A percentile compares a stretch with the other conserved stretches of the same genome.
These are phyloP conservation scores for Neurospora sp. DNA, from an alignment of 495 filamentous ascomycete species.

Conservation along the genomic window DNA sequence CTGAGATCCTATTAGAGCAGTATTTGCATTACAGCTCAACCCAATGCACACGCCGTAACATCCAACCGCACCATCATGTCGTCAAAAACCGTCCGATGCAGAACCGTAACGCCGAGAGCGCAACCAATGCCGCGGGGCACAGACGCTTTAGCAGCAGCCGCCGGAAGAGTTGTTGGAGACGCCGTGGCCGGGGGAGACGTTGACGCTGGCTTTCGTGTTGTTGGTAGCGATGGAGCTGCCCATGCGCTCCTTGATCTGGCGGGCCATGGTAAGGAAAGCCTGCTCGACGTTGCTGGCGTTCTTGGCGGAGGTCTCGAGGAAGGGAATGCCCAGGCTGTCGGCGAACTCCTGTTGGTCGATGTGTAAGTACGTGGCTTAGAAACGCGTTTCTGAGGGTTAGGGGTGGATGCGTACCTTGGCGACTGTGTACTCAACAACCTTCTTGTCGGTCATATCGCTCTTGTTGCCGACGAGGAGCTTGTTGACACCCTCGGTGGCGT, in stretches of 20 bases:
- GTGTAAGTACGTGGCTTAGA: conserved; percentile 6
- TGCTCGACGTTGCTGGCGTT: conserved; percentile 99
- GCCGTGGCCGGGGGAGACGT: conserved; percentile 87
- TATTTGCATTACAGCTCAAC: conserved; percentile 3
- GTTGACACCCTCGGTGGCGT: conserved; percentile 98
- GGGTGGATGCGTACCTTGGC: conserved; percentile 64
- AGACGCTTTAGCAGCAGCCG: conserved; percentile 76
- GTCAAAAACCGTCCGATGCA: conserved; percentile 21
- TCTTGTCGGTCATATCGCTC: conserved; percentile 99
- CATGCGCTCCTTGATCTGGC: conserved; percentile 99
- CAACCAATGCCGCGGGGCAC: conserved; percentile 4
- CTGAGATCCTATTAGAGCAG: background rate
- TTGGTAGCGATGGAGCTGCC: conserved; percentile 86
- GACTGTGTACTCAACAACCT: conserved; percentile 98
- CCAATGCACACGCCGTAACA: conserved; percentile 14
- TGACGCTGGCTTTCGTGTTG: conserved; percentile 97
- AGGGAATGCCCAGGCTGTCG: conserved; percentile 96
- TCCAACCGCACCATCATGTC: conserved; percentile 7
- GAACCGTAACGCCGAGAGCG: conserved; percentile 16
- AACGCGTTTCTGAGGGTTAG: background rate
- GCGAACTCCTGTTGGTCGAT: conserved; percentile 71
- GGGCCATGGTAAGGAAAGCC: conserved; percentile 98
- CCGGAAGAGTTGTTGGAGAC: conserved; percentile 83
- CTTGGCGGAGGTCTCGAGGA: conserved; percentile 99
- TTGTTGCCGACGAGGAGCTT: conserved; percentile 99